Base-by-base conservation (phyloP, 78 protist species). In the Cavenderia fasciculata region DNA sequence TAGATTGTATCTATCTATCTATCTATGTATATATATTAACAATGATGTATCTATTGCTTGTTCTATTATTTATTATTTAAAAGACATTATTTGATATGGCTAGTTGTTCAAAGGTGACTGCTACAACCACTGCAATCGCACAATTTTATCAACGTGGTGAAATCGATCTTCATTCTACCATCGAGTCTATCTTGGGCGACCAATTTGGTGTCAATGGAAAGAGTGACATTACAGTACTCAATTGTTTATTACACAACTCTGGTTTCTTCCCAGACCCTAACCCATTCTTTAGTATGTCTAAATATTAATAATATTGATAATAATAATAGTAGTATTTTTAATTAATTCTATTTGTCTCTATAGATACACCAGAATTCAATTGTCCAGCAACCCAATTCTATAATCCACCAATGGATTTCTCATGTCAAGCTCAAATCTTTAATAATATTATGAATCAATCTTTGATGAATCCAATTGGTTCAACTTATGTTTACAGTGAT, bases 211-310 rank as follows among this genome's bases (percentile, higher is more conserved):
- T 56, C 14, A 54, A 92, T 63, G 97, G 97, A n/a, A 95, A 95
- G 47, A 82, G 43, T 2, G 43, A 19, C 5, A 92, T 95, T 6
- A 92, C 87, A 4, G 72, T 90, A 49, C 36, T 59, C 38, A 92
- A 95, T 66, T 82, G 87, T 47, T 74, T 95, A 71, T 43, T 92
- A 21, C 96, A 94, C 52, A 94, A 94, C 63, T 86, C 96, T 23
- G 96, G 96, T 38, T 88, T 52, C 43, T 90, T 59, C 23, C 96
- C 96, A 33, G 96, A 94, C 43, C 96, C 96, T 46, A 38, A 54
- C 29, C 96, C 96, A 40, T 61, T 62, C 43, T 94, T 88, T 79
- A 85, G 92, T 74, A 74, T 27, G 59, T 59, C 23, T 27, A 36
- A 61, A 31, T 10, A 56, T 12, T 19, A 7, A 2, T 34, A n/a